A percentile compares a stretch with the other conserved stretches of the same genome.
phyloP scores from a whole-genome alignment of 176 grass and related monocot species.

The Carex littledalei region DNA sequence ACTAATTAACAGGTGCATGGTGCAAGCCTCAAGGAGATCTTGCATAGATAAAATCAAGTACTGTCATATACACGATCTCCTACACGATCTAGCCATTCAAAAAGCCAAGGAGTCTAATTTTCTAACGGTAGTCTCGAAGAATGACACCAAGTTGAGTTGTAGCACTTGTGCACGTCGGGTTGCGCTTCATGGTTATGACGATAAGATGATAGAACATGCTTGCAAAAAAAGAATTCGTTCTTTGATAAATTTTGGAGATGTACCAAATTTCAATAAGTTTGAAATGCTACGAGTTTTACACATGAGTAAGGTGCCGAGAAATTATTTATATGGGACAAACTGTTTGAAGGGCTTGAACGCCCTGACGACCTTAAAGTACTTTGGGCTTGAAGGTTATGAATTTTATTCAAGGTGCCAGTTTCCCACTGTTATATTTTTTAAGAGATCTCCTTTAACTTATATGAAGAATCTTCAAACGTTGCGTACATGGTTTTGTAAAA shows the following conservation, averaged over 20 bases:
- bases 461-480: too few relatives aligned
- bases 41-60: neutral
- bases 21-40: too few relatives aligned
- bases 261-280: neutral
- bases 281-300: neutral
- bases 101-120: neutral
- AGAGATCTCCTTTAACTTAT: neutral
- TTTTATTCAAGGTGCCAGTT: too few relatives aligned
- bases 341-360: neutral
- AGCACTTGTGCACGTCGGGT: neutral
- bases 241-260: neutral
- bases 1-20: too few relatives aligned
- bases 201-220: neutral
- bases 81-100: neutral
- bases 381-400: too few relatives aligned
- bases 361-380: neutral
- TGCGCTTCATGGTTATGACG: neutral
- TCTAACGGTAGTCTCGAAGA: neutral
- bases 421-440: too few relatives aligned
- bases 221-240: neutral
- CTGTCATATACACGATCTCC: neutral
- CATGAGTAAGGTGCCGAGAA: accelerated
- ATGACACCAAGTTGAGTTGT: neutral
- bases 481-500: too few relatives aligned
- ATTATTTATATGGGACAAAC: too few relatives aligned